These are phyloP conservation scores for Aspergillus pseudotamarii DNA, from an alignment of 2,329 filamentous ascomycete genomes.

Conservation along the genomic window DNA sequence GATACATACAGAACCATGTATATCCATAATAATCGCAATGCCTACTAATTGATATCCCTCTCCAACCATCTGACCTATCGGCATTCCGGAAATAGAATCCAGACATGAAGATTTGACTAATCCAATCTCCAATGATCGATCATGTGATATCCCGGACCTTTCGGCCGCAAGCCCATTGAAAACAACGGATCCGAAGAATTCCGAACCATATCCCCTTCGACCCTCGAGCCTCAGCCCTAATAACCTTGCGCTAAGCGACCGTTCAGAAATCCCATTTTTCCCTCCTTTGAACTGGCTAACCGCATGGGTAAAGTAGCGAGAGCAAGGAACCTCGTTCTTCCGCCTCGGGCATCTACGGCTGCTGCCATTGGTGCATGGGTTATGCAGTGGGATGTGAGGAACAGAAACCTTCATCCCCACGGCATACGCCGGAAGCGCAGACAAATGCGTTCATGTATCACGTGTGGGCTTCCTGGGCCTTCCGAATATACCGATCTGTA, in stretches of 20 bases:
- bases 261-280: slow-evolving; percentile 2
- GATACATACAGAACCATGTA: not conserved
- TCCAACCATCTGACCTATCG: not conserved
- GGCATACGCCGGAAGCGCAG: slow-evolving; percentile 19
- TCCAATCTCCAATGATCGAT: not conserved
- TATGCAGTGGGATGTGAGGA: slow-evolving; percentile 3
- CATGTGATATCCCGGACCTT: slow-evolving; percentile 17
- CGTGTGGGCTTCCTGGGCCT: not conserved
- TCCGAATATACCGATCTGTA: not conserved
- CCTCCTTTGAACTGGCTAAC: not conserved
- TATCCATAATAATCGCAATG: not conserved
- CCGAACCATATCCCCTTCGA: slow-evolving; percentile 14
- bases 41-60: not conserved
- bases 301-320: slow-evolving; percentile 1
- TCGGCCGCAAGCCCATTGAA: slow-evolving; percentile 8
- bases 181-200: slow-evolving; percentile 20
- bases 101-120: not conserved
- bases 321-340: slow-evolving; percentile 1
- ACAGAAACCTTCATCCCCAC: slow-evolving; percentile 9
- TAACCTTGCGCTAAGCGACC: slow-evolving; percentile 13
- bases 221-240: slow-evolving; percentile 22
- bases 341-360: not conserved
- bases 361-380: not conserved
- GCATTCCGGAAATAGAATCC: slow-evolving; percentile 2
- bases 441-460: slow-evolving; percentile 10